Percentiles rank a stretch among this genome's conserved stretches.
These are phyloP conservation scores for Hyaloperonospora brassicae DNA, from an alignment of 352 stramenopile genomes.

Conservation along the genomic window DNA sequence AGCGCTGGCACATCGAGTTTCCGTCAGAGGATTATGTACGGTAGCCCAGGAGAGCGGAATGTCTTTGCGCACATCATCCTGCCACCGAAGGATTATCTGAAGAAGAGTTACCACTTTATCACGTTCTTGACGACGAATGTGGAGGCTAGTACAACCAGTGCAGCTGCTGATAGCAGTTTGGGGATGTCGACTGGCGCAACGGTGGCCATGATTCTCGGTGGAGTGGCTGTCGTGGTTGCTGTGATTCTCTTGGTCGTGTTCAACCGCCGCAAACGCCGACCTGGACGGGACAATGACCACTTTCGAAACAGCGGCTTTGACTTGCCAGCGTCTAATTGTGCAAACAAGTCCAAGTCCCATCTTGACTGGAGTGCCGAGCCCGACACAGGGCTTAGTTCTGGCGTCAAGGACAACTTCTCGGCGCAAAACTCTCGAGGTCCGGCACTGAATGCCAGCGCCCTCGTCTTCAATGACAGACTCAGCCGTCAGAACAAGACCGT, in stretches of 20 bases:
- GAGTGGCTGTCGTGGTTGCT: conserved; percentile 31
- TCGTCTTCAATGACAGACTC: conserved; percentile 51
- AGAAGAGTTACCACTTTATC: conserved; percentile 73
- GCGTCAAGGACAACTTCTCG: conserved; percentile 44
- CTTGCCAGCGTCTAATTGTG: conserved; percentile 31
- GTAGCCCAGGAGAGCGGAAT: conserved; percentile 45
- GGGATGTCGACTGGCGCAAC: conserved; percentile 36
- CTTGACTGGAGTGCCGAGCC: conserved; percentile 61
- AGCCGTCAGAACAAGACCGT: conserved; percentile 55
- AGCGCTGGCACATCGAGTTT: conserved; percentile 46
- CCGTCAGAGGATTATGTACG: conserved; percentile 49
- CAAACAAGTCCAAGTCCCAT: conserved; percentile 45
- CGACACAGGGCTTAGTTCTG: conserved; percentile 24
- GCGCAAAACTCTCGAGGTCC: conserved; percentile 34
- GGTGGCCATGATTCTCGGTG: conserved; percentile 41
- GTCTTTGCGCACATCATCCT: conserved; percentile 76
- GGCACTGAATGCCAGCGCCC: conserved; percentile 47
- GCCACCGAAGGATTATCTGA: conserved; percentile 37
- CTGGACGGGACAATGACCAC: conserved; percentile 37
- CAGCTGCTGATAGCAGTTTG: conserved; percentile 8
- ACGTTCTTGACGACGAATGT: conserved; percentile 55
- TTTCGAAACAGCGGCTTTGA: conserved; percentile 55
- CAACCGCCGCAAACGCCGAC: conserved; percentile 37
- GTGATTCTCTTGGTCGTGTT: conserved; percentile 55
- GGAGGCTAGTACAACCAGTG: conserved; percentile 16